Percentiles rank a stretch among this genome's conserved stretches.
phyloP scores from a whole-genome alignment of 805 yeast genomes.

The Candida sonorensis region DNA sequence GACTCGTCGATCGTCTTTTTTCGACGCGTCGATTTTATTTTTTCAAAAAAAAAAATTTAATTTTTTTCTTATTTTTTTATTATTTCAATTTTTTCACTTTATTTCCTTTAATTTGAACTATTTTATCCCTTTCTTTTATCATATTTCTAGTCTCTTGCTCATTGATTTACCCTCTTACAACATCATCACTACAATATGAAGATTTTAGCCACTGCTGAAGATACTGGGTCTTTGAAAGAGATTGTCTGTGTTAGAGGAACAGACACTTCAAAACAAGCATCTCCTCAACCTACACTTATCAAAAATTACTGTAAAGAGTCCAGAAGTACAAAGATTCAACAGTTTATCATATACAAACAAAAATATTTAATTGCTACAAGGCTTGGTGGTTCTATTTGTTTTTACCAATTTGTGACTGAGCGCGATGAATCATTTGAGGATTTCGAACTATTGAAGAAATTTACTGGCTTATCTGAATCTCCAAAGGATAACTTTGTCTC shows the following conservation, averaged over 20 bases:
- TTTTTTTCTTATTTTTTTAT: too few species aligned
- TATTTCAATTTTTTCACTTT: too few species aligned
- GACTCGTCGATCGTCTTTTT: too few species aligned
- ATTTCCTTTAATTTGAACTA: background rate
- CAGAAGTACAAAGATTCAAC: constrained; percentile 30
- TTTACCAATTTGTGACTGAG: constrained; percentile 26
- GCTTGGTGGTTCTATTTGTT: constrained; percentile 33
- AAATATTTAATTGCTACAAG: constrained; percentile 36
- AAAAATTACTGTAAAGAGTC: constrained; percentile 24
- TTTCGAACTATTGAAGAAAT: constrained; percentile 13
- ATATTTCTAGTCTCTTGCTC: too few species aligned
- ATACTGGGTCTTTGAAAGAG: constrained; percentile 61
- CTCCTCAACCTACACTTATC: constrained; percentile 55
- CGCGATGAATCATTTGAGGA: constrained; percentile 6
- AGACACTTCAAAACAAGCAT: constrained; percentile 69
- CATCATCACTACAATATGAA: too few species aligned
- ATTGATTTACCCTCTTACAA: too few species aligned
- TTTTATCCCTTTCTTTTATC: background rate
- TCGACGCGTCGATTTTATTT: too few species aligned
- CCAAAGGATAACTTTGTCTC: constrained; percentile 33
- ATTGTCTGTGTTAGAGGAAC: constrained; percentile 60
- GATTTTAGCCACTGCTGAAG: constrained; percentile 57
- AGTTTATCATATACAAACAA: constrained; percentile 22
- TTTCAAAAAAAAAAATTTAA: too few species aligned
- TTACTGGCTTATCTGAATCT: constrained; percentile 7